Percentiles rank a stretch among this genome's conserved stretches.
phyloP scores from a whole-genome alignment of 2,329 filamentous ascomycete genomes.

The Talaromyces sp. region DNA sequence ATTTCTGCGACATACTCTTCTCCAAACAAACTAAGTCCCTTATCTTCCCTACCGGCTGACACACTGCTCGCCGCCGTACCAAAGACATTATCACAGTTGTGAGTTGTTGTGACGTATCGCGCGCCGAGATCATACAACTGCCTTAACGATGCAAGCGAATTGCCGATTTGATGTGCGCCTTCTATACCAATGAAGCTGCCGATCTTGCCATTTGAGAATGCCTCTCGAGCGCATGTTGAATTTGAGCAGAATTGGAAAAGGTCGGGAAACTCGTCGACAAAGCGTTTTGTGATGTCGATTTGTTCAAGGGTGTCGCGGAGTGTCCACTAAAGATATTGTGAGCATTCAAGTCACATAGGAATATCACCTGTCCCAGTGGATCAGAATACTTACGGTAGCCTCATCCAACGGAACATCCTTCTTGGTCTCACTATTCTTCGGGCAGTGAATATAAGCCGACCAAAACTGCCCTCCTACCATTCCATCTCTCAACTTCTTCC shows the following conservation, averaged over 20 bases:
- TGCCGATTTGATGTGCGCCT: conserved; percentile 28
- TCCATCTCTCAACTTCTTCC: conserved; percentile 25
- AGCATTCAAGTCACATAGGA: no score
- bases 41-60: conserved; percentile 18
- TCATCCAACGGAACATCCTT: conserved; percentile 19
- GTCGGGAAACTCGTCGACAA: conserved; percentile 20
- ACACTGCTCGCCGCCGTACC: conserved; percentile 22
- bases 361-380: no score
- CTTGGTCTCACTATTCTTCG: conserved; percentile 11
- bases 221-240: conserved; percentile 21
- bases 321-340: background rate
- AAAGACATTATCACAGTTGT: conserved; percentile 31
- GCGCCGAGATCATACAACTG: conserved; percentile 21
- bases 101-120: conserved; percentile 24
- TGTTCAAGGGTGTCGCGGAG: conserved; percentile 26
- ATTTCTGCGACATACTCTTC: conserved; percentile 25
- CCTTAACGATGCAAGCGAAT: conserved; percentile 23
- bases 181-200: conserved; percentile 27
- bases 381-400: conserved; percentile 15
- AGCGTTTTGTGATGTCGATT: conserved; percentile 24
- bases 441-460: conserved; percentile 28
- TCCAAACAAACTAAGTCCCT: conserved; percentile 25
- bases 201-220: conserved; percentile 21
- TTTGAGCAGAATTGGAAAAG: conserved; percentile 23
- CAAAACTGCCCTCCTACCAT: conserved; percentile 31